These are phyloP conservation scores for Diplosphaera chodatii DNA, from an alignment of 139 green algal genomes.

Conservation along the genomic window DNA sequence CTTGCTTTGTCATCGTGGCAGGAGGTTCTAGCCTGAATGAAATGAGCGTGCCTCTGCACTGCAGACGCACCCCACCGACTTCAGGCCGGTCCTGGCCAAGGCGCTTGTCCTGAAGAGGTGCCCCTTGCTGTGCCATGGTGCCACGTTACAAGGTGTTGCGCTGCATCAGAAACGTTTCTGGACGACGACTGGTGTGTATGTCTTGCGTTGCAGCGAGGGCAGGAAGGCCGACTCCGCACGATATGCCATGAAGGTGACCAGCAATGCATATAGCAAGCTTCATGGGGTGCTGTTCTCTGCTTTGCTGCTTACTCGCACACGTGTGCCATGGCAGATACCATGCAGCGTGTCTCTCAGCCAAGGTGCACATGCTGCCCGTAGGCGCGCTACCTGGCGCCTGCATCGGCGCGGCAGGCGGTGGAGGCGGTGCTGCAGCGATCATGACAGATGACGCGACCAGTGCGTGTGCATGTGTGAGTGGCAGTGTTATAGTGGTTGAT, in stretches of 20 bases:
- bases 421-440: slow-evolving; percentile 12
- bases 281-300: no score
- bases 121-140: slow-evolving; percentile 23
- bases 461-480: no score
- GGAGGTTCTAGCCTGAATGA: no score
- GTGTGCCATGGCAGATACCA: no score
- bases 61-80: slow-evolving; percentile 32
- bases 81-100: slow-evolving; percentile 27
- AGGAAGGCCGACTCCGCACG: slow-evolving; percentile 29
- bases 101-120: slow-evolving; percentile 31
- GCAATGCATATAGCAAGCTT: no score
- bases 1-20: background rate
- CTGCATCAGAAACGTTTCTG: no score
- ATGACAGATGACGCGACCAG: no score
- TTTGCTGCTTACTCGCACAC: no score
- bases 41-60: background rate
- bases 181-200: background rate
- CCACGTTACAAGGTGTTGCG: slow-evolving; percentile 18
- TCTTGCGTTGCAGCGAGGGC: slow-evolving; percentile 13
- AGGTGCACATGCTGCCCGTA: slow-evolving; percentile 8
- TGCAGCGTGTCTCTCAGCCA: no score
- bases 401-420: slow-evolving; percentile 10
- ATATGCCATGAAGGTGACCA: slow-evolving; percentile 16
- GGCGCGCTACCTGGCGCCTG: slow-evolving; percentile 27
- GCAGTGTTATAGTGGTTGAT: no score